These are phyloP conservation scores for Pleodorina starrii DNA, from an alignment of 139 green algal genomes.

Conservation along the genomic window DNA sequence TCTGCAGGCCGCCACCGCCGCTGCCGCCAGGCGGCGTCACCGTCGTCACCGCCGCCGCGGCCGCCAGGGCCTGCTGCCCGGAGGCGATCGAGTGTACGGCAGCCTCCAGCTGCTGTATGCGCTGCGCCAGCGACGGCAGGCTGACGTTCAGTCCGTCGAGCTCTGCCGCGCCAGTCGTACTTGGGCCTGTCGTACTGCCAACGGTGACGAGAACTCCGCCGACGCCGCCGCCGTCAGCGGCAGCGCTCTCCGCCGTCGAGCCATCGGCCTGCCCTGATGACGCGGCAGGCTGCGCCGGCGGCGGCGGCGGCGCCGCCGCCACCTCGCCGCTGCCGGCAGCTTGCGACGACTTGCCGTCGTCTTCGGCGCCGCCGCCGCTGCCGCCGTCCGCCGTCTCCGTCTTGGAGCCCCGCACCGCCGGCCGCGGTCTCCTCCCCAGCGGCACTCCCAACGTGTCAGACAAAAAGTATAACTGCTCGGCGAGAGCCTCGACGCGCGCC, in stretches of 20 bases:
- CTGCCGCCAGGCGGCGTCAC: neutral
- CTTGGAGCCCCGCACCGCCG: no score
- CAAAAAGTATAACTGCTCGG: slow-evolving; percentile 11
- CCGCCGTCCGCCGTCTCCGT: no score
- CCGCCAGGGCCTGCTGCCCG: slow-evolving; percentile 29
- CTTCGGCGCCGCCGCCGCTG: no score
- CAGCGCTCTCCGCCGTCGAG: no score
- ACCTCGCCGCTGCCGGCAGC: no score
- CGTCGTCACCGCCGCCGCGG: slow-evolving; percentile 21
- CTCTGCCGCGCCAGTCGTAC: neutral
- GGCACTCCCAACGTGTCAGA: slow-evolving; percentile 19
- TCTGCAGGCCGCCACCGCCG: neutral
- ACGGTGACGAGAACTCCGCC: neutral
- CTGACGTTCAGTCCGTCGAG: neutral
- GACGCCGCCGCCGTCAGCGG: neutral
- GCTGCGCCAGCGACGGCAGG: slow-evolving; percentile 11
- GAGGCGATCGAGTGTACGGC: neutral
- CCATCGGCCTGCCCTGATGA: no score
- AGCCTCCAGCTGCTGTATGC: slow-evolving; percentile 33
- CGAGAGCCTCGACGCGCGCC: neutral
- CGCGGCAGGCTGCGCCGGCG: neutral
- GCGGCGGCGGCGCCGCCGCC: no score
- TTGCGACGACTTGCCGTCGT: no score
- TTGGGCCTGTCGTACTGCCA: neutral
- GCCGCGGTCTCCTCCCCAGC: neutral